These are phyloP conservation scores for Talaromyces islandicus DNA, from an alignment of 2,329 filamentous ascomycete species.

Conservation along the genomic window DNA sequence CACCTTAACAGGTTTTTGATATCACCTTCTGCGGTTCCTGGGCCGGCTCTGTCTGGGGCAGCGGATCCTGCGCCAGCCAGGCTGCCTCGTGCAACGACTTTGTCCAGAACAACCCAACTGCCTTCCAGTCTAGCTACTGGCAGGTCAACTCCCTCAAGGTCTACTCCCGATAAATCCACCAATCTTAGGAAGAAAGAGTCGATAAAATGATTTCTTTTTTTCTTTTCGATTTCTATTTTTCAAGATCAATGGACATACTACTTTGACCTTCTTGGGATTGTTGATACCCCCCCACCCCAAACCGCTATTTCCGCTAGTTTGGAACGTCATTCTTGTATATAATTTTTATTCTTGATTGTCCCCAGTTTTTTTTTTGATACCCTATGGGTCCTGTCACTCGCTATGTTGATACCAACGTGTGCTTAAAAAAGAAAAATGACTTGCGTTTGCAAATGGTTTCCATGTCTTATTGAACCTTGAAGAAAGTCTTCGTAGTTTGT, in stretches of 20 bases:
- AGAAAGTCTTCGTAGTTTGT: background rate
- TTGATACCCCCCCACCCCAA: background rate
- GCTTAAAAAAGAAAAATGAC: background rate
- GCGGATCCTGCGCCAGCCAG: constrained; percentile 54
- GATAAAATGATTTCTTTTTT: background rate
- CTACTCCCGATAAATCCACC: constrained; percentile 34
- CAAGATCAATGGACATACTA: background rate
- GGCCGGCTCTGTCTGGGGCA: constrained; percentile 66
- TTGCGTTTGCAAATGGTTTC: background rate
- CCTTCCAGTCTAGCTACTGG: constrained; percentile 72
- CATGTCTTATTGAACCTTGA: background rate
- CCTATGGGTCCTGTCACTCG: background rate
- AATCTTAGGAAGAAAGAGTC: background rate
- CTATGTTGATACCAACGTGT: background rate
- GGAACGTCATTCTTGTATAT: background rate
- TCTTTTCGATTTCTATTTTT: too few relatives aligned
- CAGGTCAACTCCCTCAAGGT: constrained; percentile 65
- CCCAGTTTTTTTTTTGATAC: background rate
- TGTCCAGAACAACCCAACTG: constrained; percentile 63
- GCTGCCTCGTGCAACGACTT: constrained; percentile 64
- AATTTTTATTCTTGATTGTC: background rate
- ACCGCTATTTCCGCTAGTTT: too few relatives aligned
- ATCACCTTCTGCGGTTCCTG: constrained; percentile 84
- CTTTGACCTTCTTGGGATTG: background rate
- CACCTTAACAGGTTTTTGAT: constrained; percentile 48